Conservation (phyloP, 306 rosid species). For the Cicer bijugum region DNA sequence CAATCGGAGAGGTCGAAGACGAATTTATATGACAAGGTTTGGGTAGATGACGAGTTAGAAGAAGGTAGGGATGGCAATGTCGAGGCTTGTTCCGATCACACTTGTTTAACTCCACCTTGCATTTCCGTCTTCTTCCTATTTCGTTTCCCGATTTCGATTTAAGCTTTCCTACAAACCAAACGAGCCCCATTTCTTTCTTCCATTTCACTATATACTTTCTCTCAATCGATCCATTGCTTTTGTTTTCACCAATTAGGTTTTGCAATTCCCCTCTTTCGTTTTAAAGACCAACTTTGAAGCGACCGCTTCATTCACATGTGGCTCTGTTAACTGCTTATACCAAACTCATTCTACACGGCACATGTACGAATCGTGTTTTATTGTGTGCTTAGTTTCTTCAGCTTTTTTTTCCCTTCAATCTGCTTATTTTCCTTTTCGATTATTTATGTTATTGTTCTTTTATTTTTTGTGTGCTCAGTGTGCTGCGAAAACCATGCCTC, state of each 20-base stretch:
- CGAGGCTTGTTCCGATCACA: neutral
- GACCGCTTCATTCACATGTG: constrained; percentile 27
- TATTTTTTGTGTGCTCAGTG: neutral
- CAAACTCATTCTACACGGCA: constrained; percentile 19
- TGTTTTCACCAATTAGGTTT: constrained; percentile 13
- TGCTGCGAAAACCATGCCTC: constrained; percentile 71
- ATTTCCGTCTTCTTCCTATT: neutral
- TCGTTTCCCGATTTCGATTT: neutral
- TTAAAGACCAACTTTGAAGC: constrained; percentile 6
- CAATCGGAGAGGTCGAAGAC: neutral
- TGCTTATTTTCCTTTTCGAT: neutral
- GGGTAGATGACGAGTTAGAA: neutral
- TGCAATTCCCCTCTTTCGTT: neutral
- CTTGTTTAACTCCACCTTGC: neutral
- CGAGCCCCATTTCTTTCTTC: neutral
- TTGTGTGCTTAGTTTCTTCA: neutral
- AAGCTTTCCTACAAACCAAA: neutral
- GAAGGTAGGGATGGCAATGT: neutral
- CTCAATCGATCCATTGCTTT: neutral
- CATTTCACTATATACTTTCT: neutral
- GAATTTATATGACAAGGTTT: neutral
- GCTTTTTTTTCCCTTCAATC: neutral
- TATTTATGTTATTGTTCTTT: too few species aligned
- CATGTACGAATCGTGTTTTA: neutral
- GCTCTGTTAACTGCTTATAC: constrained; percentile 3